phyloP scores from a whole-genome alignment of 2,329 filamentous ascomycete species.

The Aspergillus fumigatus region DNA sequence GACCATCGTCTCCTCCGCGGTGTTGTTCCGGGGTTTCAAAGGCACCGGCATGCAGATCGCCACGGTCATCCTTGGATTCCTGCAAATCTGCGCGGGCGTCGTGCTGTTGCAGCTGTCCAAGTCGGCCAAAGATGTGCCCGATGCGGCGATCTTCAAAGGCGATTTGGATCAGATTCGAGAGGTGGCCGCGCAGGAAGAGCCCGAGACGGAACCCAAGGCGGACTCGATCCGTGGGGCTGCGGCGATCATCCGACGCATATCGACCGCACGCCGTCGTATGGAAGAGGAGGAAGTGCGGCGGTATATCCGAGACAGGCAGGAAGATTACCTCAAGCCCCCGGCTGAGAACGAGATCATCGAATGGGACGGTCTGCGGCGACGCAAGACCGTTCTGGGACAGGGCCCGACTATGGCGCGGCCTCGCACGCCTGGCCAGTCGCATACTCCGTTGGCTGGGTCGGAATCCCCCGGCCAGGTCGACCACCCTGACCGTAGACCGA shows the following conservation, averaged over 20 bases:
- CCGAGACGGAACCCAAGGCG: conserved; percentile 93
- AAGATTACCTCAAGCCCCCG: conserved; percentile 68
- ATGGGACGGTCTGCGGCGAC: conserved; percentile 83
- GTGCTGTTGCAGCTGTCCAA: conserved; percentile 94
- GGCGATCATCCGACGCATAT: conserved; percentile 80
- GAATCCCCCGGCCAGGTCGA: conserved; percentile 67
- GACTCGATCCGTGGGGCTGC: conserved; percentile 91
- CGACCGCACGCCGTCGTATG: conserved; percentile 67
- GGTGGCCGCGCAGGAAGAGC: conserved; percentile 89
- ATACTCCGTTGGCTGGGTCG: conserved; percentile 84
- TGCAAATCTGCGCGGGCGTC: conserved; percentile 90
- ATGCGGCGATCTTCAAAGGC: conserved; percentile 84
- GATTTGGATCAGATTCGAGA: conserved; percentile 94
- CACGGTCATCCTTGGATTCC: conserved; percentile 87
- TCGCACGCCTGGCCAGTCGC: conserved; percentile 43
- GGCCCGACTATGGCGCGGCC: conserved; percentile 41
- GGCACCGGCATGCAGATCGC: conserved; percentile 74
- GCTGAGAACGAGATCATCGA: conserved; percentile 77
- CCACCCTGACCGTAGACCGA: conserved; percentile 25
- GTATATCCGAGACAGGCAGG: conserved; percentile 70
- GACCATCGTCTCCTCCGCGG: conserved; percentile 88
- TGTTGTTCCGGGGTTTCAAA: conserved; percentile 92
- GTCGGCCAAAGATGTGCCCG: conserved; percentile 94
- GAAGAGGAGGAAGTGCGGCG: conserved; percentile 75
- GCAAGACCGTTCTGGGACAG: conserved; percentile 55